Conservation (phyloP, 345 rosid genomes). For the Chamaenerion angustifolium region DNA sequence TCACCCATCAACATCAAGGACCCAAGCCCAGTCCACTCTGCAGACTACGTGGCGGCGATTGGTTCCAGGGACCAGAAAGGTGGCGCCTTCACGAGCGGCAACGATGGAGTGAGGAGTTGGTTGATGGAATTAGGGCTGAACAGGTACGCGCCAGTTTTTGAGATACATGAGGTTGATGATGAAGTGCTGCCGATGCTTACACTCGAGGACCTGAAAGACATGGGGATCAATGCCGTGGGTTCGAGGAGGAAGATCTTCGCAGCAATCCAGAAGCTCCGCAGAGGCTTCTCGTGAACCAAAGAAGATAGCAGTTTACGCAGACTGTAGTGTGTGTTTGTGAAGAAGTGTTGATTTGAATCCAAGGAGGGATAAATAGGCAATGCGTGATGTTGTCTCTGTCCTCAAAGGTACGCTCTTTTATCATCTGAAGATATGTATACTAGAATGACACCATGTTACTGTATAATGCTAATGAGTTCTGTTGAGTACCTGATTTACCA, state of each 20-base stretch:
- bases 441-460: too few species aligned
- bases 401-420: conserved; percentile 1
- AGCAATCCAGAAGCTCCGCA: conserved; percentile 58
- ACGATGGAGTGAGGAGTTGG: conserved; percentile 46
- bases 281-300: conserved; percentile 37
- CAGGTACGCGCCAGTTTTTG: conserved; percentile 54
- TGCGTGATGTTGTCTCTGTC: background rate
- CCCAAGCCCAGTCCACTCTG: conserved; percentile 27
- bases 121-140: conserved; percentile 45
- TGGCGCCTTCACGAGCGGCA: conserved; percentile 9
- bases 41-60: conserved; percentile 11
- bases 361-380: background rate
- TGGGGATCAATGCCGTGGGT: conserved; percentile 65
- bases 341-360: too few species aligned
- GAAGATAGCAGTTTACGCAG: too few species aligned
- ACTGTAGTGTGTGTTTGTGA: too few species aligned
- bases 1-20: conserved; percentile 24
- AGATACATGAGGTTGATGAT: conserved; percentile 59
- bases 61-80: conserved; percentile 24
- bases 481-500: too few species aligned
- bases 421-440: too few species aligned
- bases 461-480: too few species aligned
- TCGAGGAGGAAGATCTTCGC: conserved; percentile 49
- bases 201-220: conserved; percentile 58
- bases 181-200: conserved; percentile 64